These are phyloP conservation scores for Wallemia hederae DNA, from an alignment of 1,284 basidiomycete species.

Conservation along the genomic window DNA sequence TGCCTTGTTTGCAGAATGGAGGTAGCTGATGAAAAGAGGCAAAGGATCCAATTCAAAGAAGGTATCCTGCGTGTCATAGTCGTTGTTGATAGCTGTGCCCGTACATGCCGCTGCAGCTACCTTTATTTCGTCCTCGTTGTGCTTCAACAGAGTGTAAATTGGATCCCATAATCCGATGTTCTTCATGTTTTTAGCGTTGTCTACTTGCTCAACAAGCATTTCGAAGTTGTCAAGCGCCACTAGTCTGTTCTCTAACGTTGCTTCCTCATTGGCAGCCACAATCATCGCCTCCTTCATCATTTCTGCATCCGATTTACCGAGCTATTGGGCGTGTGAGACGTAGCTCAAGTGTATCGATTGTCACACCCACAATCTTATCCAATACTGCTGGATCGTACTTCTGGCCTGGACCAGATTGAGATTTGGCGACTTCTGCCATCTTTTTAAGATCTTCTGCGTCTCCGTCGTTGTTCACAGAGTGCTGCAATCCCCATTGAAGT, in stretches of 20 bases:
- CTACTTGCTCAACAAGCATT: slow-evolving; percentile 79
- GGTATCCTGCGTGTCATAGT: slow-evolving; percentile 52
- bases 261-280: slow-evolving; percentile 32
- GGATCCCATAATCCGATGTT: slow-evolving; percentile 64
- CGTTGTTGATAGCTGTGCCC: slow-evolving; percentile 86
- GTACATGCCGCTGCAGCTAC: slow-evolving; percentile 14
- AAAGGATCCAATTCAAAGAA: slow-evolving; percentile 43
- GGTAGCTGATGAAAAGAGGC: slow-evolving; percentile 29
- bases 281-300: slow-evolving; percentile 64
- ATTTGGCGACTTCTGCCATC: slow-evolving; percentile 1
- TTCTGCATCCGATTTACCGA: slow-evolving; percentile 48
- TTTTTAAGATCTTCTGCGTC: slow-evolving; percentile 1
- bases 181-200: slow-evolving; percentile 81
- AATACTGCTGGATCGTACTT: slow-evolving; percentile 47
- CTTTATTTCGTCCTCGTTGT: neutral
- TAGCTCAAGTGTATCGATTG: neutral
- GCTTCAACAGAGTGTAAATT: slow-evolving; percentile 27
- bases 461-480: slow-evolving; percentile 21
- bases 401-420: slow-evolving; percentile 6
- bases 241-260: slow-evolving; percentile 34
- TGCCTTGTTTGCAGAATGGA: slow-evolving; percentile 10
- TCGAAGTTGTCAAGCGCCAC: slow-evolving; percentile 76
- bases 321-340: neutral
- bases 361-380: slow-evolving; percentile 33
- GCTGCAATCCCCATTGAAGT: slow-evolving; percentile 41